Percentiles rank a stretch among this genome's conserved stretches.
phyloP scores from a whole-genome alignment of 2,329 filamentous ascomycete species.

The Phaeophleospora eucalypticola region DNA sequence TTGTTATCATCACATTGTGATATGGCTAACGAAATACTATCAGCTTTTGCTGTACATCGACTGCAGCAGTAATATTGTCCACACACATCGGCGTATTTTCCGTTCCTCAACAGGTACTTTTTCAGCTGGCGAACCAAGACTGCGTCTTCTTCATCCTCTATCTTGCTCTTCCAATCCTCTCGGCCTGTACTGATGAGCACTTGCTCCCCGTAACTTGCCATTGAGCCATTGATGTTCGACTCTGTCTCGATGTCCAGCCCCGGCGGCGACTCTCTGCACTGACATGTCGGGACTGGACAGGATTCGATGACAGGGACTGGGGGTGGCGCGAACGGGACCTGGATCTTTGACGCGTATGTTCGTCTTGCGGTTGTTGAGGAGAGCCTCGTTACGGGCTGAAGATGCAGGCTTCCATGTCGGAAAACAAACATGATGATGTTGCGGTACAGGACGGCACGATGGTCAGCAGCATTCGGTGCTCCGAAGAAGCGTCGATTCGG shows the following conservation, averaged over 20 bases:
- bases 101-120: constrained; percentile 41
- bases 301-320: constrained; percentile 46
- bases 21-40: constrained; percentile 59
- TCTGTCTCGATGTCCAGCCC: constrained; percentile 71
- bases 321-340: constrained; percentile 30
- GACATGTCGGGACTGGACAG: constrained; percentile 74
- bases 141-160: constrained; percentile 69
- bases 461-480: no score
- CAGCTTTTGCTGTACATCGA: constrained; percentile 14
- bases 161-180: constrained; percentile 74
- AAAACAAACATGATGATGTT: constrained; percentile 1
- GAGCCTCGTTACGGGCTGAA: constrained; percentile 6
- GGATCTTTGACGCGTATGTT: constrained; percentile 28
- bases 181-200: constrained; percentile 78
- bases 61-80: not conserved
- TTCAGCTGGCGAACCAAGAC: constrained; percentile 68
- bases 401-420: not conserved
- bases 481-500: no score
- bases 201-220: constrained; percentile 75
- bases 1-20: constrained; percentile 73
- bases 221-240: constrained; percentile 67
- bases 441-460: no score
- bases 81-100: constrained; percentile 46
- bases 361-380: not conserved
- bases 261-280: constrained; percentile 63